Conservation (phyloP, 176 grass and related monocot species). For the Eleusine indica region DNA sequence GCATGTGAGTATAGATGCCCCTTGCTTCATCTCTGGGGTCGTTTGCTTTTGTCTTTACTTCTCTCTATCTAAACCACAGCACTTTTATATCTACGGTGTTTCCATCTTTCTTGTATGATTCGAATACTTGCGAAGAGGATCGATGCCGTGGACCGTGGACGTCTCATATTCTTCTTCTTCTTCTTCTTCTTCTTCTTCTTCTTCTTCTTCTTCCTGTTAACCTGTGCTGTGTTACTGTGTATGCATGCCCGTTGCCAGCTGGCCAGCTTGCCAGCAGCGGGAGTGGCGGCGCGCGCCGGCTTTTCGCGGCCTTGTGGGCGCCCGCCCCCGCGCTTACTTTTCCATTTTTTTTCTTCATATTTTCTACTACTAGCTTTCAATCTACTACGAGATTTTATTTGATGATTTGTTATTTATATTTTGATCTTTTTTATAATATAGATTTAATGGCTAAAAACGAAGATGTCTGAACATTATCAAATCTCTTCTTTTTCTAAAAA, state of each 20-base stretch:
- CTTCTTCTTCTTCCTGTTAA: neutral
- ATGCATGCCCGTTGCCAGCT: neutral
- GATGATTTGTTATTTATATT: too few species aligned
- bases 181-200: neutral
- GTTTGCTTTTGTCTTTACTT: neutral
- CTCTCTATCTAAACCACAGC: neutral
- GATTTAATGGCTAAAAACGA: too few species aligned
- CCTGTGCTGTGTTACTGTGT: neutral
- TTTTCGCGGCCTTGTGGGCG: too few species aligned
- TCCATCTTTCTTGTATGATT: neutral
- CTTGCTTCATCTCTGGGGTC: neutral
- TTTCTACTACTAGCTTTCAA: neutral
- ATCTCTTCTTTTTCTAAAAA: too few species aligned
- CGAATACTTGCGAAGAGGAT: neutral
- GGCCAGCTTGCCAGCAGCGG: neutral
- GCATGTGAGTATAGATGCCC: too few species aligned
- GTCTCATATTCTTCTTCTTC: neutral
- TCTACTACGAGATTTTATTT: too few species aligned
- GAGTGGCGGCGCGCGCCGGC: too few species aligned
- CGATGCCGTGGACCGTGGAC: conserved; percentile 28
- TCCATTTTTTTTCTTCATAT: neutral
- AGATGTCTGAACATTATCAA: too few species aligned
- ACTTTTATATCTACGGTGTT: neutral
- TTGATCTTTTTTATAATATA: too few species aligned
- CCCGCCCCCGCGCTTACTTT: neutral